Evolutionary conservation across 768 basidiomycete genomes (phyloP).

Genomic region (Tylopilus felleus): DNA sequence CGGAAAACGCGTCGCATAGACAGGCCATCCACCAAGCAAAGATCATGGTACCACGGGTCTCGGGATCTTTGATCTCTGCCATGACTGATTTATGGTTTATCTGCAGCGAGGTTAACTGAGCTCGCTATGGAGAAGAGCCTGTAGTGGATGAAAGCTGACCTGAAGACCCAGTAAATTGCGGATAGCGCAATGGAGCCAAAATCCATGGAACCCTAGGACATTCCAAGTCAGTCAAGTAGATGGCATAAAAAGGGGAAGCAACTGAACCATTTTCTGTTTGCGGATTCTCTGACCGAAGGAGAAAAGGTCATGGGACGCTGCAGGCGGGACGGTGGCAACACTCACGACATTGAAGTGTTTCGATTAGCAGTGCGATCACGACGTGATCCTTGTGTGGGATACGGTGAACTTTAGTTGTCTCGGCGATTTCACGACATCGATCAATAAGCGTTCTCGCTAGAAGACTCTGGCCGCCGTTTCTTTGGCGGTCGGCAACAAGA

Average conservation of each 20-base stretch:
- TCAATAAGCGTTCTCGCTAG: constrained; percentile 76
- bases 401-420: constrained; percentile 83
- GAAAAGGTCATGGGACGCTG: constrained; percentile 4
- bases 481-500: constrained; percentile 72
- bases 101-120: constrained; percentile 35
- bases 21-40: constrained; percentile 96
- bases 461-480: constrained; percentile 67
- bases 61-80: constrained; percentile 67
- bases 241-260: constrained; percentile 11
- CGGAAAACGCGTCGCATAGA: constrained; percentile 77
- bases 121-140: constrained; percentile 1
- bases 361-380: constrained; percentile 76
- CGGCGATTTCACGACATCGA: constrained; percentile 81
- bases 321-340: constrained; percentile 17
- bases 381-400: constrained; percentile 77
- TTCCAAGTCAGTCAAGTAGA: constrained; percentile 16
- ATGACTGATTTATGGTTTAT: constrained; percentile 84
- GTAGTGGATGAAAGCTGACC: constrained; percentile 36
- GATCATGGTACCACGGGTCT: constrained; percentile 78
- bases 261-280: constrained; percentile 64
- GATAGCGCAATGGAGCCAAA: constrained; percentile 78
- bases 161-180: constrained; percentile 76
- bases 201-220: constrained; percentile 70
- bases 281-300: constrained; percentile 55
- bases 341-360: constrained; percentile 86